Evolutionary conservation across 2,329 filamentous ascomycete genomes (phyloP).

Genomic region (Fusarium sp.): DNA sequence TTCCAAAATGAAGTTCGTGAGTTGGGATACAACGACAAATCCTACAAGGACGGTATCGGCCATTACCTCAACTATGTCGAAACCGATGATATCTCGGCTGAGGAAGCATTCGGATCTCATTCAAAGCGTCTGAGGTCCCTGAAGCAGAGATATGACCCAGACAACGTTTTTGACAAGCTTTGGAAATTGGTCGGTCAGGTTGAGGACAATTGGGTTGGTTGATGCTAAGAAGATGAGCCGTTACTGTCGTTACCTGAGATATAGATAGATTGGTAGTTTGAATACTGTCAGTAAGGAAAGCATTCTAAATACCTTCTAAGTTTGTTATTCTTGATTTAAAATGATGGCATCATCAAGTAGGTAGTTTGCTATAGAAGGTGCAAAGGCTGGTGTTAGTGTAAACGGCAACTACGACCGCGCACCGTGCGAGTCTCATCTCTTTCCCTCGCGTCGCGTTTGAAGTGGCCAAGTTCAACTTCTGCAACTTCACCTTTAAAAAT

Average conservation of each 20-base stretch:
- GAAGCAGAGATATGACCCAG: conserved; percentile 37
- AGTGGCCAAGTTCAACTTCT: not conserved
- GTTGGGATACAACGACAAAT: conserved; percentile 38
- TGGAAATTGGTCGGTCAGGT: conserved; percentile 38
- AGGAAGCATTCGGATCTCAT: conserved; percentile 36
- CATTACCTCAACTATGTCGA: conserved; percentile 37
- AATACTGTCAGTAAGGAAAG: not conserved
- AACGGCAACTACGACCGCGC: not conserved
- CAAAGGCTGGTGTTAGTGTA: not conserved
- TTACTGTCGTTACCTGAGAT: not conserved
- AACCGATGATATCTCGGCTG: conserved; percentile 27
- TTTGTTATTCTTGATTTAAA: not conserved
- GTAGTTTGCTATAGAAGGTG: not conserved
- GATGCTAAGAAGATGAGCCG: not conserved
- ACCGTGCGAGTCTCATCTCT: conserved; percentile 15
- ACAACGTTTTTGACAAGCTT: conserved; percentile 39
- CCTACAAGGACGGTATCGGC: conserved; percentile 31
- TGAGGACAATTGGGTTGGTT: conserved; percentile 35
- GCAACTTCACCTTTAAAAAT: conserved; percentile 7
- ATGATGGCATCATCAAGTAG: not conserved
- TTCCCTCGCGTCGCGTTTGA: conserved; percentile 28
- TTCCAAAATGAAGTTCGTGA: conserved; percentile 35
- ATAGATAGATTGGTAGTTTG: not conserved
- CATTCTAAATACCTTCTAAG: not conserved
- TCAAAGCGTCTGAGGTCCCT: conserved; percentile 28